phyloP scores from a whole-genome alignment of 768 basidiomycete genomes.

The Leucocoprinus leucothites region DNA sequence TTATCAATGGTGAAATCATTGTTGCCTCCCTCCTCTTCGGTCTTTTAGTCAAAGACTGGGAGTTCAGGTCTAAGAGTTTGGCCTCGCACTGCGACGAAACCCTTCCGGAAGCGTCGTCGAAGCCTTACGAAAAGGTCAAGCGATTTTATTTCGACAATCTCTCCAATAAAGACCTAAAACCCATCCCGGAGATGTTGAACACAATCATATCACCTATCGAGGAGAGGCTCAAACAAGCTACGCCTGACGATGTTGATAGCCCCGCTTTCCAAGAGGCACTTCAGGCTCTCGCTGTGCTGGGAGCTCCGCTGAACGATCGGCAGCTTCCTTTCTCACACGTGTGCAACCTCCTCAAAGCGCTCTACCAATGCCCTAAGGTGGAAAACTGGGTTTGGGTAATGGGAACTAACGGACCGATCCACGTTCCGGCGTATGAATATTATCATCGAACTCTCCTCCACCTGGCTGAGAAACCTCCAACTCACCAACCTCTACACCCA shows the following conservation, averaged over 20 bases:
- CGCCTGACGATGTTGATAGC: constrained; percentile 24
- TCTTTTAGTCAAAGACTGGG: constrained; percentile 61
- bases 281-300: constrained; percentile 62
- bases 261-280: constrained; percentile 36
- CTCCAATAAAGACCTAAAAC: not conserved
- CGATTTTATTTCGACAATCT: constrained; percentile 3
- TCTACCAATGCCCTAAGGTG: constrained; percentile 44
- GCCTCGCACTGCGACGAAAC: not conserved
- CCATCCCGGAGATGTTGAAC: not conserved
- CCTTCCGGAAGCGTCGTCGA: not conserved
- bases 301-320: constrained; percentile 45
- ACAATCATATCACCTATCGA: not conserved
- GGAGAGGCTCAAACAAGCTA: constrained; percentile 12
- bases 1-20: constrained; percentile 78
- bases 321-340: constrained; percentile 44
- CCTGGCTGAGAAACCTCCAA: constrained; percentile 34
- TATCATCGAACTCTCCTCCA: constrained; percentile 45
- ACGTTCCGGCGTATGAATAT: constrained; percentile 42
- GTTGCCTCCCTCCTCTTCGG: constrained; percentile 72
- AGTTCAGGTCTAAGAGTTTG: constrained; percentile 21
- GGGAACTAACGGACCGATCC: constrained; percentile 20
- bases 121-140: constrained; percentile 15
- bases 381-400: constrained; percentile 36
- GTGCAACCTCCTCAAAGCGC: constrained; percentile 39
- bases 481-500: not conserved